Base-by-base conservation (phyloP, 306 rosid genomes). In the Erythrophleum fordii region DNA sequence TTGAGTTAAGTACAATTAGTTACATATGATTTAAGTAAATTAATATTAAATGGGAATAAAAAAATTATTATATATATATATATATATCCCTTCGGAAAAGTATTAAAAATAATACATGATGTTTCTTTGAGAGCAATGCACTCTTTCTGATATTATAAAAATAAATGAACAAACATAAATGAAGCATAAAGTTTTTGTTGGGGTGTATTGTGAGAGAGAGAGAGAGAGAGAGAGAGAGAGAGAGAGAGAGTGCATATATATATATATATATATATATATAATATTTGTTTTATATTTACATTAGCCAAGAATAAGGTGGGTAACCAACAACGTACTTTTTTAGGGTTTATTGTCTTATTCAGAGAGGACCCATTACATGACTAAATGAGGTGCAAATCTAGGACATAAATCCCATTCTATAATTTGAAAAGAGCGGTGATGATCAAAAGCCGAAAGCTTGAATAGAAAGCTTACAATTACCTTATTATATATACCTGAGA, bases 51-150 rank as follows among this genome's bases (percentile, higher is more conserved):
- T 77, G 73, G 59, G 77, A 73, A 81, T 73, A 60, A 70, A 28
- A 28, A 72, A 2, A 2, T 2, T 46, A 56, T 20, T 85, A 46
- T 12, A 49, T 14, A 49, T 81, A 68, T 81, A 31, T 78, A 81
- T 78, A 68, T 81, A 61, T 77, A 81, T 77, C 81, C 78, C 68
- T 59, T 81, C 11, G n/a, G 25, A 78, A 85, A 71, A 85, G 86
- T 78, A 61, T 46, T 82, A 67, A 20, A 60, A 74, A 78, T 60
- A 74, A 84, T 74, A 46, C 61, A 61, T 65, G 86, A 61, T 66
- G 86, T 85, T 85, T 75, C 88, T 85, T 85, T 85, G 86, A 85
- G 79, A 85, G 71, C 86, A 85, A 82, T 85, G 65, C 88, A 82
- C 86, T 72, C 84, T 74, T 82, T 74, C 52, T 69, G 14, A 55